Evolutionary conservation across 2,329 filamentous ascomycete genomes (phyloP), one percentile per base, ranked within the genome.

Genomic region (Penicillium crustosum): DNA sequence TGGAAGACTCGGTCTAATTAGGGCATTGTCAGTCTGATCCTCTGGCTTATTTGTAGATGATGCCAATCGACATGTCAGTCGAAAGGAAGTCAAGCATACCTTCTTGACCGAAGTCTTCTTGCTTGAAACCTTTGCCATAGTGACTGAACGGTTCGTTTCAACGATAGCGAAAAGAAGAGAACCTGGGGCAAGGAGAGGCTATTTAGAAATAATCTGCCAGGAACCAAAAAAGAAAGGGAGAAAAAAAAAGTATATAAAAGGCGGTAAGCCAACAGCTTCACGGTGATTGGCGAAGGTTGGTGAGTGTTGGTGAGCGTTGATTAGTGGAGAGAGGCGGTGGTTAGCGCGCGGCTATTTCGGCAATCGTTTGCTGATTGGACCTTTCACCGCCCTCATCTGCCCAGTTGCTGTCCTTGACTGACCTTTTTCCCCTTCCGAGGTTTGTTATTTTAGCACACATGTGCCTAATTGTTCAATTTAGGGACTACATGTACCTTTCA

Each of bases 61-160:
- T 41, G 49, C 29, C 38, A 51, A 31, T 41, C 15, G 31, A 21
- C 39, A 48, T 48, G 9, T 36, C 31, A 48, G 5, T 23, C 15
- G 19, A 25, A 48, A 35, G 5, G 23, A 13, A n/a, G 39, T 25
- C 21, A 38, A 25, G 15, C 50, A 23, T 54, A 67, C 63, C 60
- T 70, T 69, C 55, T 71, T 69, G 36, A 58, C 59, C 56, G 64
- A 59, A 43, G 63, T 43, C 59, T 67, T 67, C 51, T 68, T 70
- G 21, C 58, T 35, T 19, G 66, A 47, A 36, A 64, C 38, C 54
- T 70, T 69, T 29, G 67, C 70, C 73, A 75, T 75, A 56, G 23
- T 39, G 19, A 39, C 21, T 21, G 48, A 3, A 19, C 25, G 6
- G 21, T 44, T 39, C 23, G 31, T 57, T 54, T 47, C 19, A 7